Percentiles rank a stretch among this genome's conserved stretches.
Conservation (phyloP, 202 grass and related monocot species). For the Schoenoplectus triqueter region DNA sequence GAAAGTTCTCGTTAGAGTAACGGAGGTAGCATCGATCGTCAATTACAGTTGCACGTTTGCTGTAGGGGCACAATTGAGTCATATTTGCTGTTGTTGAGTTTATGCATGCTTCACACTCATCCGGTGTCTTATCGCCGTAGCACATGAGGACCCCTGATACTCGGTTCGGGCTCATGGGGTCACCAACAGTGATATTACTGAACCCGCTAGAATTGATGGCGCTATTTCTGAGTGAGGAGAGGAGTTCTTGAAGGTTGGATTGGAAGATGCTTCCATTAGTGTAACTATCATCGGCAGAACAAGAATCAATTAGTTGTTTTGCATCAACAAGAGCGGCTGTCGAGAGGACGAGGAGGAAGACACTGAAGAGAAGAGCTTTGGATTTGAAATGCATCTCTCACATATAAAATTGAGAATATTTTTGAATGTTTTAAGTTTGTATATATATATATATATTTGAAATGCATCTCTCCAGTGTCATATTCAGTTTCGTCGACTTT, state of each 20-base stretch:
- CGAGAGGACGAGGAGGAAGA: background rate
- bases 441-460: no score
- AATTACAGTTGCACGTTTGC: constrained; percentile 30
- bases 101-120: constrained; percentile 40
- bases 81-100: constrained; percentile 37
- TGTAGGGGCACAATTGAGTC: constrained; percentile 12
- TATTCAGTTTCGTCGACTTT: no score
- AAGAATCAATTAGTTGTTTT: background rate
- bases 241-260: constrained; percentile 45
- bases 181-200: constrained; percentile 39
- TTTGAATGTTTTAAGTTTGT: no score
- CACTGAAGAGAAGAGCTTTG: background rate
- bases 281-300: constrained; percentile 24
- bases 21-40: constrained; percentile 40
- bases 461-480: no score
- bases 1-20: constrained; percentile 35
- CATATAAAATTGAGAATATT: background rate
- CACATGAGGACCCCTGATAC: constrained; percentile 45
- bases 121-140: constrained; percentile 29
- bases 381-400: background rate
- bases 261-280: constrained; percentile 36
- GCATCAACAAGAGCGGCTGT: background rate
- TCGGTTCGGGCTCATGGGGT: background rate
- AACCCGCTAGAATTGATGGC: constrained; percentile 25
- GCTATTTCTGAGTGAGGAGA: constrained; percentile 16